These are phyloP conservation scores for Xylaria sp. DNA, from an alignment of 2,329 filamentous ascomycete species.

Conservation along the genomic window DNA sequence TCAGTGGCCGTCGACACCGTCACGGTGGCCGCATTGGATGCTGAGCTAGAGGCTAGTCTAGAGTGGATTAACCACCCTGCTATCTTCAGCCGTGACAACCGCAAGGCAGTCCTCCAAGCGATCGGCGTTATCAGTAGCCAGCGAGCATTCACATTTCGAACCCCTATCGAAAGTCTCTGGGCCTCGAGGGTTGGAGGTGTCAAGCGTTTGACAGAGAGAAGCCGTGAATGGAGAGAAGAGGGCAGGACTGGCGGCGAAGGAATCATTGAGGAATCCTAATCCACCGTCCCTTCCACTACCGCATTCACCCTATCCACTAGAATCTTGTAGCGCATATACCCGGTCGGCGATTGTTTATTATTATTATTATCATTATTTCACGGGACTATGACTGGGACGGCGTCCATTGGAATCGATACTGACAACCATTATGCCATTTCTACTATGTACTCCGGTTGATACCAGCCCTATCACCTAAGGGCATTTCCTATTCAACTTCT, in stretches of 20 bases:
- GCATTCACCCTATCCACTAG: slow-evolving; percentile 11
- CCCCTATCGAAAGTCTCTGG: slow-evolving; percentile 88
- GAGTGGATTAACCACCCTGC: slow-evolving; percentile 99
- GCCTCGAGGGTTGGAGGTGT: slow-evolving; percentile 82
- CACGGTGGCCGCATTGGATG: slow-evolving; percentile 85
- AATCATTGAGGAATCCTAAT: slow-evolving; percentile 65
- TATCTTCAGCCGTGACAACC: slow-evolving; percentile 89
- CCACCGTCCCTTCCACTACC: slow-evolving; percentile 2
- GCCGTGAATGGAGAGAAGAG: slow-evolving; percentile 89
- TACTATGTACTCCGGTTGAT: slow-evolving; percentile 1
- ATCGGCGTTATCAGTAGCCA: slow-evolving; percentile 97
- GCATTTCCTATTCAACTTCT: neutral
- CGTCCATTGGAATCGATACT: slow-evolving; percentile 11
- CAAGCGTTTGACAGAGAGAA: slow-evolving; percentile 79
- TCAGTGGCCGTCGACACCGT: slow-evolving; percentile 77
- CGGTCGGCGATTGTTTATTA: slow-evolving; percentile 31
- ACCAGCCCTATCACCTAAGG: neutral
- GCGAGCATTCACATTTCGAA: slow-evolving; percentile 90
- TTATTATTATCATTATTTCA: too few relatives aligned
- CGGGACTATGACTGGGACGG: slow-evolving; percentile 33
- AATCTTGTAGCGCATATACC: slow-evolving; percentile 23
- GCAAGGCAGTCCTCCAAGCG: slow-evolving; percentile 93
- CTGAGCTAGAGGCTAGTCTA: slow-evolving; percentile 85
- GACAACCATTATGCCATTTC: slow-evolving; percentile 21
- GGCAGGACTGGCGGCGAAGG: slow-evolving; percentile 80